These are phyloP conservation scores for Lactifluus subvellereus DNA, from an alignment of 768 basidiomycete species.

Conservation along the genomic window DNA sequence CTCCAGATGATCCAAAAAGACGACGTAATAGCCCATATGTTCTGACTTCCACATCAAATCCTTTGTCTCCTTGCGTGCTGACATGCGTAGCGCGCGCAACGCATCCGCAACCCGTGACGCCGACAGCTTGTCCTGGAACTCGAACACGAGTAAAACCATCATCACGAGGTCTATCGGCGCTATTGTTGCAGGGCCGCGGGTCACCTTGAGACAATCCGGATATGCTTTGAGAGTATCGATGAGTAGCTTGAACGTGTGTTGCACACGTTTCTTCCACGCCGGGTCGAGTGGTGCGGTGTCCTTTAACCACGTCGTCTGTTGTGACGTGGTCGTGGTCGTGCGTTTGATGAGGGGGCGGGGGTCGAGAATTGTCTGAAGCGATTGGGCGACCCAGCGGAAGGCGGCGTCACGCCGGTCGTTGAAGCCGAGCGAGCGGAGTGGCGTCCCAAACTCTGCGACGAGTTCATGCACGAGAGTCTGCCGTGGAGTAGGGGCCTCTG, in stretches of 20 bases:
- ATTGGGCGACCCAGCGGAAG: conserved; percentile 53
- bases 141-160: conserved; percentile 19
- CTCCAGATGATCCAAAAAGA: conserved; percentile 11
- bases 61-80: conserved; percentile 17
- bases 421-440: conserved; percentile 40
- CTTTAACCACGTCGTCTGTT: conserved; percentile 49
- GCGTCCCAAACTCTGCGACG: conserved; percentile 20
- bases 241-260: conserved; percentile 17
- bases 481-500: conserved; percentile 26
- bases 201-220: conserved; percentile 14
- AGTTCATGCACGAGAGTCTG: conserved; percentile 22
- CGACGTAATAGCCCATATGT: conserved; percentile 11
- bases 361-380: conserved; percentile 46
- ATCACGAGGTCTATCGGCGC: conserved; percentile 25
- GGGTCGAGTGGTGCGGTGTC: conserved; percentile 10
- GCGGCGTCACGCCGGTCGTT: conserved; percentile 48
- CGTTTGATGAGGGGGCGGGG: conserved; percentile 30
- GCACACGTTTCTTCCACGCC: conserved; percentile 12
- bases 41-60: conserved; percentile 22
- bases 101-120: conserved; percentile 10
- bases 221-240: conserved; percentile 11
- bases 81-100: conserved; percentile 9
- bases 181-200: conserved; percentile 18
- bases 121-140: conserved; percentile 9
- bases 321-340: conserved; percentile 31